Conservation (phyloP, 495 filamentous ascomycete species). For the Penicillium waksmanii region DNA sequence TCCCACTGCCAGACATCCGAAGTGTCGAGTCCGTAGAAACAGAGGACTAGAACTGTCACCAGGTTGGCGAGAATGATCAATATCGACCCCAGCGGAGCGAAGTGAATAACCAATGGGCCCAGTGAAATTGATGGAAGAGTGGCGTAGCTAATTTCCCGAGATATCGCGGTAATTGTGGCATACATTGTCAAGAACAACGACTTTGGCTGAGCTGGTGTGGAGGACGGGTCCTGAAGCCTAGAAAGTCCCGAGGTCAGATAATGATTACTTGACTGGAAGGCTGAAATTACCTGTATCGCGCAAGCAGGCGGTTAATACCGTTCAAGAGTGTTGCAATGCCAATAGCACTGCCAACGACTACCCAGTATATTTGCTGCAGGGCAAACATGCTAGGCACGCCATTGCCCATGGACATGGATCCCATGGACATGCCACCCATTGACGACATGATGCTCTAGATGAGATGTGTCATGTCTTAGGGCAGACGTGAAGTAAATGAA, state of each 20-base stretch:
- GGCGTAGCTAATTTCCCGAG: not conserved
- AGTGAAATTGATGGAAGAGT: not conserved
- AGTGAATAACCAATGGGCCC: not conserved
- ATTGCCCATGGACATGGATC: conserved; percentile 49
- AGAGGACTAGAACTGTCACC: conserved; percentile 42
- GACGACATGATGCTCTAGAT: conserved; percentile 23
- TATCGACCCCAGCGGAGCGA: conserved; percentile 11
- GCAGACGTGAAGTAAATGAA: too few species aligned
- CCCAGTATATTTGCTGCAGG: conserved; percentile 63
- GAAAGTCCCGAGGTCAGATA: not conserved
- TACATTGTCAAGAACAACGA: not conserved
- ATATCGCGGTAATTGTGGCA: not conserved
- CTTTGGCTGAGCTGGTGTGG: not conserved
- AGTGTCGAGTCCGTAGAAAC: conserved; percentile 47
- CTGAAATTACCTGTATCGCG: not conserved
- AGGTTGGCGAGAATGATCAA: conserved; percentile 45
- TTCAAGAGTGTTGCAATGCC: not conserved
- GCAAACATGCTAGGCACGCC: conserved; percentile 50
- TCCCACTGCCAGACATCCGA: conserved; percentile 11
- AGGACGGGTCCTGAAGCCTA: not conserved
- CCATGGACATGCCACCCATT: conserved; percentile 42
- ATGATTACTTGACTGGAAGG: not conserved
- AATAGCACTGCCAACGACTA: conserved; percentile 58
- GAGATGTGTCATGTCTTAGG: not conserved
- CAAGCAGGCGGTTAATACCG: not conserved